A percentile compares a stretch with the other conserved stretches of the same genome.
These are phyloP conservation scores for Paramyrothecium sp. DNA, from an alignment of 2,329 filamentous ascomycete species.

Conservation along the genomic window DNA sequence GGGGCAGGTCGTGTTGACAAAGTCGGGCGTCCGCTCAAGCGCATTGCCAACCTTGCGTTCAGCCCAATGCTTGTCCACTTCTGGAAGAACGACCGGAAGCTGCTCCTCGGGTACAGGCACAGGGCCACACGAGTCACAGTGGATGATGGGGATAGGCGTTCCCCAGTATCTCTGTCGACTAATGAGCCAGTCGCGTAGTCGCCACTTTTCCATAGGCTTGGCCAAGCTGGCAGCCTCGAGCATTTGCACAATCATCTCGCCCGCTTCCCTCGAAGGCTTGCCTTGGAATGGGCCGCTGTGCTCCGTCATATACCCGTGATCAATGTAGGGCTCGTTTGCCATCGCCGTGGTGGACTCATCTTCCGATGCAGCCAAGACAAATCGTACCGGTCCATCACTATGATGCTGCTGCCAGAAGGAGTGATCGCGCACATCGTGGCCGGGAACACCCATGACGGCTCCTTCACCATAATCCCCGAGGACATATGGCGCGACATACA, in stretches of 20 bases:
- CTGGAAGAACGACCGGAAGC: conserved; percentile 73
- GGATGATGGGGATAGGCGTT: conserved; percentile 83
- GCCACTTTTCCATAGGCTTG: conserved; percentile 69
- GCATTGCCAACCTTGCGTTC: conserved; percentile 73
- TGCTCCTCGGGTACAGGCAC: conserved; percentile 76
- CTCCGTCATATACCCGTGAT: conserved; percentile 66
- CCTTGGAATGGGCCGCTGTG: conserved; percentile 65
- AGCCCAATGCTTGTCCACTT: conserved; percentile 66
- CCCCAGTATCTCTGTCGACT: conserved; percentile 94
- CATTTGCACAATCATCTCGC: conserved; percentile 56
- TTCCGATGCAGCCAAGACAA: conserved; percentile 57
- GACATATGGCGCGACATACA: conserved; percentile 84
- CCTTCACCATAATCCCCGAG: conserved; percentile 83
- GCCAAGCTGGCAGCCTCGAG: conserved; percentile 58
- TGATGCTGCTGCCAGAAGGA: conserved; percentile 77
- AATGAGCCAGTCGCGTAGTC: conserved; percentile 84
- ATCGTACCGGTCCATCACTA: conserved; percentile 55
- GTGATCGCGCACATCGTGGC: conserved; percentile 76
- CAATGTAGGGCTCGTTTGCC: conserved; percentile 55
- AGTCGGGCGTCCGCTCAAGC: conserved; percentile 68
- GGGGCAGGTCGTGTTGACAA: conserved; percentile 75
- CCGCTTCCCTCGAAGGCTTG: conserved; percentile 61
- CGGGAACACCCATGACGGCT: conserved; percentile 89
- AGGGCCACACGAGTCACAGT: conserved; percentile 73
- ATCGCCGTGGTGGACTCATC: conserved; percentile 44